These are phyloP conservation scores for Piper betle DNA, from an alignment of 164 flowering plant species.

Conservation along the genomic window DNA sequence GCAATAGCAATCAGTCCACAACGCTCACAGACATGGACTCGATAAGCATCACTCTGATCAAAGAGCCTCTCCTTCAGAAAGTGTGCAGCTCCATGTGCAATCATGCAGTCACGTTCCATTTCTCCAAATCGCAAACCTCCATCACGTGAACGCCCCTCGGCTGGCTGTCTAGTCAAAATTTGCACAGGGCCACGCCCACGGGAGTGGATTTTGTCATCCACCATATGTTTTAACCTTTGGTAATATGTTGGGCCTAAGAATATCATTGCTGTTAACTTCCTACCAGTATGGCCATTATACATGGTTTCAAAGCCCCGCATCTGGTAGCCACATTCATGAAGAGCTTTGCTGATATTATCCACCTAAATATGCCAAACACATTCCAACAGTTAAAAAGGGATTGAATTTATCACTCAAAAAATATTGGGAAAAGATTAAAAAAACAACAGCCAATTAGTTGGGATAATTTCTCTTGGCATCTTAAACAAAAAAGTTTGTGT, in stretches of 20 bases:
- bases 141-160: slow-evolving; percentile 94
- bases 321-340: slow-evolving; percentile 94
- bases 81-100: slow-evolving; percentile 89
- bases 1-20: slow-evolving; percentile 95
- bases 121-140: slow-evolving; percentile 97
- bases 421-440: background rate
- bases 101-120: slow-evolving; percentile 95
- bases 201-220: slow-evolving; percentile 94
- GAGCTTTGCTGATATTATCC: slow-evolving; percentile 91
- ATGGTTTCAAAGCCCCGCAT: slow-evolving; percentile 98
- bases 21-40: slow-evolving; percentile 82
- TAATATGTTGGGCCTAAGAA: slow-evolving; percentile 96
- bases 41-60: slow-evolving; percentile 94
- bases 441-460: background rate
- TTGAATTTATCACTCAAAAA: background rate
- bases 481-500: no score
- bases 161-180: slow-evolving; percentile 94
- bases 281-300: slow-evolving; percentile 96
- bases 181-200: slow-evolving; percentile 95
- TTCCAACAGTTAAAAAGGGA: background rate
- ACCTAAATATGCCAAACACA: slow-evolving; percentile 27
- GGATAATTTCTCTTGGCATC: no score
- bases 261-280: slow-evolving; percentile 71
- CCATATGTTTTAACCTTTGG: slow-evolving; percentile 95
- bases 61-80: slow-evolving; percentile 77